Percentiles rank a stretch among this genome's conserved stretches.
These are phyloP conservation scores for Ogataea allantospora DNA, from an alignment of 805 yeast species.

Conservation along the genomic window DNA sequence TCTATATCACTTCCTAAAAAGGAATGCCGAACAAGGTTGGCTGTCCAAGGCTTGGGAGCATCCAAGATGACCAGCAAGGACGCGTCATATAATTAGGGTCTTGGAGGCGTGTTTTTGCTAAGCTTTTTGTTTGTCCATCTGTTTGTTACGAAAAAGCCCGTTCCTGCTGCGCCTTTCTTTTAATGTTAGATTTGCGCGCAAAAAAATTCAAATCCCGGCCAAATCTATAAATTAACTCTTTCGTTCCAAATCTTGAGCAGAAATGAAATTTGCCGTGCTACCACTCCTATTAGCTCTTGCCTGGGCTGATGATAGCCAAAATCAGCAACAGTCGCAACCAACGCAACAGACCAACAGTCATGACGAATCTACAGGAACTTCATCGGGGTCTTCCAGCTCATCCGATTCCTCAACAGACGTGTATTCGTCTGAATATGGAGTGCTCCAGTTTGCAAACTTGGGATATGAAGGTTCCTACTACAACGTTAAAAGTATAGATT, in stretches of 20 bases:
- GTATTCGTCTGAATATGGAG: conserved; percentile 35
- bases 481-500: conserved; percentile 44
- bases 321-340: too few relatives aligned
- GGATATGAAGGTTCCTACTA: conserved; percentile 55
- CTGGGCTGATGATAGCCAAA: conserved; percentile 2
- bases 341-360: background rate
- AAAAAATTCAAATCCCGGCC: conserved; percentile 2
- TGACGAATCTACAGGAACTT: background rate
- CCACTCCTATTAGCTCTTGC: background rate
- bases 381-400: background rate
- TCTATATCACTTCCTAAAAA: background rate
- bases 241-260: background rate
- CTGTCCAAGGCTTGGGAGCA: too few relatives aligned
- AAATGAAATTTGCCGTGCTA: conserved; percentile 2
- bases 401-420: conserved; percentile 13
- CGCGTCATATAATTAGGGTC: too few relatives aligned
- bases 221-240: conserved; percentile 1
- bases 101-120: too few relatives aligned
- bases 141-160: too few relatives aligned
- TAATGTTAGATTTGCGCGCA: background rate
- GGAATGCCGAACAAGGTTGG: background rate
- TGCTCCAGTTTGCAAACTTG: conserved; percentile 50
- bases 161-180: background rate
- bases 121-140: too few relatives aligned
- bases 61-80: too few relatives aligned